phyloP scores from a whole-genome alignment of 306 rosid genomes.

The Benincasa hispida region DNA sequence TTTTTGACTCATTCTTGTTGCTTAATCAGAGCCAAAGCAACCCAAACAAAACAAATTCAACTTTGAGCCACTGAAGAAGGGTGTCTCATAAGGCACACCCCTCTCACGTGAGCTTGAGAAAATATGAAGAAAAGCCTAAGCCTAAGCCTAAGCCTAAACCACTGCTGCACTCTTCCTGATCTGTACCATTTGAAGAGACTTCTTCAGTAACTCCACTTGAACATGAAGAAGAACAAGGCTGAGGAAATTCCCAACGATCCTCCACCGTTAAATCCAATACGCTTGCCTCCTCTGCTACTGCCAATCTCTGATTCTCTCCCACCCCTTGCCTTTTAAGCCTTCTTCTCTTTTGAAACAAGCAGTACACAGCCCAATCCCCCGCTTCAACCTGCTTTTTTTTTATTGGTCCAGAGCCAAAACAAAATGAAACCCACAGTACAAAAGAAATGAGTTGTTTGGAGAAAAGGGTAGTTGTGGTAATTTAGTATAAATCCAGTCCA shows the following conservation, averaged over 20 bases:
- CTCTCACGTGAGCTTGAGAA: conserved; percentile 4
- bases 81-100: neutral
- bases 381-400: conserved; percentile 10
- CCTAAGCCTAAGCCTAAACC: neutral
- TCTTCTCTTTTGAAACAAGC: conserved; percentile 25
- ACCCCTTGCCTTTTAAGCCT: conserved; percentile 3
- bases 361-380: conserved; percentile 27
- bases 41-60: conserved; percentile 2
- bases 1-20: neutral
- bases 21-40: neutral
- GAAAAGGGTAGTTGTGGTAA: neutral
- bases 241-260: neutral
- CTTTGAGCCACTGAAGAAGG: neutral
- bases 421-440: neutral
- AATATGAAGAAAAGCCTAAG: neutral
- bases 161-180: conserved; percentile 20
- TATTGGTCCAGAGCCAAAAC: neutral
- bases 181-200: conserved; percentile 7
- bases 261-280: conserved; percentile 16
- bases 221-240: conserved; percentile 25
- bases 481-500: neutral
- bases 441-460: neutral
- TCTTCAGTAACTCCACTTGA: conserved; percentile 18
- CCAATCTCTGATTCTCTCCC: neutral
- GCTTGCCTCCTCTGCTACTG: neutral